Evolutionary conservation across 257 asterid genomes (phyloP), one percentile per base, ranked within the genome.

Genomic region (Phtheirospermum japonicum): DNA sequence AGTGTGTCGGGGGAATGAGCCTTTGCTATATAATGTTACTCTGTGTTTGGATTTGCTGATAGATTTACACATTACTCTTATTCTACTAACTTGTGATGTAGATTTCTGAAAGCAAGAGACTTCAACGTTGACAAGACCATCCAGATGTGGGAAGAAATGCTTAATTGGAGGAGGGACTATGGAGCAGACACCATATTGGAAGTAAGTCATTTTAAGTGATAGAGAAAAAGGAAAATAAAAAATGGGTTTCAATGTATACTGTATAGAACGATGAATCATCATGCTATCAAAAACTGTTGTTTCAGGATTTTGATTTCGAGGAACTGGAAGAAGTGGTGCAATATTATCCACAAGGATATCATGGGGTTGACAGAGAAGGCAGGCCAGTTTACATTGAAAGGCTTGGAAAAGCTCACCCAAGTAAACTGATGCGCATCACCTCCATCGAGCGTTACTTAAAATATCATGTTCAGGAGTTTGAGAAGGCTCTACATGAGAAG

Each of bases 111-210:
- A 81, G 95, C 97, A 26, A 85, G 95, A 75, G 97, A 92, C 65
- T 85, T 92, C 65, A 68, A 80, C 76, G 64, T 77, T 53, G 95
- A 83, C 7, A 81, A 79, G 63, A 86, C 96, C 72, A 82, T 83
- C 60, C 86, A 75, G 67, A 92, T 83, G 96, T 92, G 99, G 99
- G 92, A 86, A 81, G 97, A 89, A 70, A 89, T 89, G 97, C 94
- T 92, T 68, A 79, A 72, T 51, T 92, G 99, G 99, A 89, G 99
- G 80, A 83, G 63, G 71, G 95, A 77, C 76, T 86, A 67, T 64
- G 96, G 96, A 40, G 66, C 97, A 34, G 99, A 92, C 88, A 83
- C 91, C 82, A 85, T 92, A 63, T 71, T 89, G 80, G 93, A 92
- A 85, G 99, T 89, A 79, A 61, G 75, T 63, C 43, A 51, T 16